Evolutionary conservation across 2,329 filamentous ascomycete genomes (phyloP).

Genomic region (Reticulascus tulasneorum): DNA sequence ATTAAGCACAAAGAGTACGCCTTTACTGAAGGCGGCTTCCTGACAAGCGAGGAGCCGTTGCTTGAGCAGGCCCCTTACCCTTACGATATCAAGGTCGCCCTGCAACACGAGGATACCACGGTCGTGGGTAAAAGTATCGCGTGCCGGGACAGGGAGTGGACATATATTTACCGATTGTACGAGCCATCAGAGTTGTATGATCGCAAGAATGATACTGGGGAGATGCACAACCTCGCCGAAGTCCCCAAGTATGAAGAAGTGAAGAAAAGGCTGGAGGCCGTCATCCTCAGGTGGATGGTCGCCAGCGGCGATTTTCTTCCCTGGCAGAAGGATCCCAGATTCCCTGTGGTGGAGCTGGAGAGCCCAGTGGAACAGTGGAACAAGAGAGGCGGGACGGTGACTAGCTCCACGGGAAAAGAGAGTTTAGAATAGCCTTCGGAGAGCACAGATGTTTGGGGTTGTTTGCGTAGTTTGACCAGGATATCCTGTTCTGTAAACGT

Average conservation of each 20-base stretch:
- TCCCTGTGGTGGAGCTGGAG: constrained; percentile 28
- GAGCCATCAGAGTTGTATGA: constrained; percentile 41
- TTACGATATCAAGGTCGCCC: constrained; percentile 40
- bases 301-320: constrained; percentile 30
- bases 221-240: constrained; percentile 34
- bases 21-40: constrained; percentile 41
- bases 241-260: constrained; percentile 19
- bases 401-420: constrained; percentile 9
- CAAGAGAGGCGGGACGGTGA: constrained; percentile 6
- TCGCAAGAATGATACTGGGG: constrained; percentile 29
- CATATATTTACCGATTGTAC: constrained; percentile 41
- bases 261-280: constrained; percentile 22
- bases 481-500: too few species aligned
- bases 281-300: constrained; percentile 33
- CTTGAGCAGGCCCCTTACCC: constrained; percentile 38
- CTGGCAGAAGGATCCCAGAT: constrained; percentile 28
- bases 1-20: constrained; percentile 33
- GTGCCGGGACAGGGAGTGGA: constrained; percentile 31
- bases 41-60: constrained; percentile 39
- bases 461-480: too few species aligned
- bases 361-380: constrained; percentile 21
- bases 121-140: constrained; percentile 39
- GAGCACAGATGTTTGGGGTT: too few species aligned
- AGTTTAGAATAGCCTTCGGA: too few species aligned
- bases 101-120: constrained; percentile 40